Evolutionary conservation across 2,329 filamentous ascomycete species (phyloP).

Genomic region (Lachnellula arida): DNA sequence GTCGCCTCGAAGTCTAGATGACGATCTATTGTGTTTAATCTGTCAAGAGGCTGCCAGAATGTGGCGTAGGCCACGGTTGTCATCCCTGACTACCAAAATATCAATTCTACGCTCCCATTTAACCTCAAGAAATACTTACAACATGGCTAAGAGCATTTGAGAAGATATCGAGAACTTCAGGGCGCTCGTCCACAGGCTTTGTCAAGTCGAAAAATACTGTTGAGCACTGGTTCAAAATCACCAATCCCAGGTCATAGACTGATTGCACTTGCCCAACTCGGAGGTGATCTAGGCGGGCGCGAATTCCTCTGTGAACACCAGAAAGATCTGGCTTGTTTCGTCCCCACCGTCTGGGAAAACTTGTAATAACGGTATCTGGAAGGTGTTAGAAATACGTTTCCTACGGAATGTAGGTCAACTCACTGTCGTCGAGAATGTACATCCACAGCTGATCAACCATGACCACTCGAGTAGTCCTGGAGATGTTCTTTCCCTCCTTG

Average conservation of each 20-base stretch:
- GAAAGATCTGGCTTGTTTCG: conserved; percentile 37
- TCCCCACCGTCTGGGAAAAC: conserved; percentile 39
- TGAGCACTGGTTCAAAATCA: conserved; percentile 37
- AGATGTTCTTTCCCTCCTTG: conserved; percentile 1
- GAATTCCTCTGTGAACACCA: conserved; percentile 37
- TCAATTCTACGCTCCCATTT: no score
- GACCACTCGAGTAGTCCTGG: conserved; percentile 20
- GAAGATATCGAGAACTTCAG: conserved; percentile 39
- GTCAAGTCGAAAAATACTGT: conserved; percentile 37
- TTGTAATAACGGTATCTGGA: conserved; percentile 32
- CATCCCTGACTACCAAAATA: conserved; percentile 30
- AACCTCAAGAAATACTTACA: conserved; percentile 25
- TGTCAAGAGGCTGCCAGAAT: conserved; percentile 35
- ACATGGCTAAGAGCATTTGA: conserved; percentile 38
- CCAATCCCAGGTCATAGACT: conserved; percentile 34
- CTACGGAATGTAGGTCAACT: not conserved
- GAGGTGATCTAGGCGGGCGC: conserved; percentile 27
- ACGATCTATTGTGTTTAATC: conserved; percentile 1
- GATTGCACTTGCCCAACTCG: conserved; percentile 30
- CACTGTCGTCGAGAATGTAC: conserved; percentile 35
- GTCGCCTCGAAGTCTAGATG: not conserved
- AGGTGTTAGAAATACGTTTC: not conserved
- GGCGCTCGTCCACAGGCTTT: conserved; percentile 29
- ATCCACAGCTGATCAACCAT: conserved; percentile 42
- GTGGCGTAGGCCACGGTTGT: conserved; percentile 36